Evolutionary conservation across 768 basidiomycete species (phyloP).

Genomic region (Tricholoma sp.): DNA sequence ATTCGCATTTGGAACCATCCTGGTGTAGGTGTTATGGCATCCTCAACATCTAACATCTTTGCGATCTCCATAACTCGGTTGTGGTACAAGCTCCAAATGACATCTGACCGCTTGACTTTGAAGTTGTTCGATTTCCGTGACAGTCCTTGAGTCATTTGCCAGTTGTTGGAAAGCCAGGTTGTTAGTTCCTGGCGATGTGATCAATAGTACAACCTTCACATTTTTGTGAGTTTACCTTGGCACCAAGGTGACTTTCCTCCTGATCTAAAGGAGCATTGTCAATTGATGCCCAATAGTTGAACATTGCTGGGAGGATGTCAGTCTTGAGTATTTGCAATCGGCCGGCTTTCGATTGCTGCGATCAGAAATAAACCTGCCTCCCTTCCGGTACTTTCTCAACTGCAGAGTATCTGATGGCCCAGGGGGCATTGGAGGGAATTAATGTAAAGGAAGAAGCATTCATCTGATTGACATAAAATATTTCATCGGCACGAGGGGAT

Average conservation of each 20-base stretch:
- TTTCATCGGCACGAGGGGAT: too few species aligned
- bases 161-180: too few species aligned
- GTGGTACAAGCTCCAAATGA: neutral
- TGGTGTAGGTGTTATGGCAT: neutral
- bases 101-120: neutral
- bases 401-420: neutral
- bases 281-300: too few species aligned
- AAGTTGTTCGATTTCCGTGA: neutral
- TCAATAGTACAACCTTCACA: neutral
- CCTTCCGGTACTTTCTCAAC: neutral
- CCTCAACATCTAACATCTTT: neutral
- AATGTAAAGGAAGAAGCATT: too few species aligned
- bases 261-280: slow-evolving; percentile 23
- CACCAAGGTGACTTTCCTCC: neutral
- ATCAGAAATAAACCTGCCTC: neutral
- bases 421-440: too few species aligned
- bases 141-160: too few species aligned
- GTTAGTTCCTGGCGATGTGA: too few species aligned
- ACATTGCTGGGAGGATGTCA: too few species aligned
- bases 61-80: neutral
- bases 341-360: too few species aligned
- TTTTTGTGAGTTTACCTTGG: neutral
- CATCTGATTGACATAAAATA: neutral
- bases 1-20: neutral
- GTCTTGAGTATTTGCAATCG: too few species aligned